A percentile compares a stretch with the other conserved stretches of the same genome.
phyloP scores from a whole-genome alignment of 1,284 basidiomycete genomes.

The Ustilago nuda region DNA sequence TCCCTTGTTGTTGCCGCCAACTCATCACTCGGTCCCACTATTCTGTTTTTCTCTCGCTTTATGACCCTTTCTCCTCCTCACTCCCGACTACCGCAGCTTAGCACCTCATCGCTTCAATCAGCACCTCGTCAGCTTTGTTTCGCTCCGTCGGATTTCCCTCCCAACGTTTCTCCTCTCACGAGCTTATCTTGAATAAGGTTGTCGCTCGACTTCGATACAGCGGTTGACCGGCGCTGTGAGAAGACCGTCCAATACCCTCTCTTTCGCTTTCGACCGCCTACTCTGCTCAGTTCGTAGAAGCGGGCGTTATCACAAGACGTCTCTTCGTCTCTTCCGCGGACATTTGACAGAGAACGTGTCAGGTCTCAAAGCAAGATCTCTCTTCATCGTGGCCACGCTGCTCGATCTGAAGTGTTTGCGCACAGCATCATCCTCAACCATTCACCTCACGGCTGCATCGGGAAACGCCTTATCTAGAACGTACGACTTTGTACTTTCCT shows the following conservation, averaged over 20 bases:
- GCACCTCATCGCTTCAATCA: not conserved
- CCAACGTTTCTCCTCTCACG: slow-evolving; percentile 3
- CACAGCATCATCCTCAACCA: not conserved
- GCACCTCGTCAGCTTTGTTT: slow-evolving; percentile 4
- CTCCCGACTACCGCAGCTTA: slow-evolving; percentile 1
- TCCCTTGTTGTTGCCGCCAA: slow-evolving; percentile 25
- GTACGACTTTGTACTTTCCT: not conserved
- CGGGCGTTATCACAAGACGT: not conserved
- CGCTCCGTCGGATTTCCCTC: slow-evolving; percentile 28
- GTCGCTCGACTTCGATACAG: slow-evolving; percentile 41
- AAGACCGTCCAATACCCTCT: slow-evolving; percentile 6
- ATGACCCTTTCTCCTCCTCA: not conserved
- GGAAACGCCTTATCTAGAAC: not conserved
- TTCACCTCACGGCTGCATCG: not conserved
- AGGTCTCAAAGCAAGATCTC: not conserved
- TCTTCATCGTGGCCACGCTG: not conserved
- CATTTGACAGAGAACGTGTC: not conserved
- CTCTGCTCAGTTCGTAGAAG: not conserved
- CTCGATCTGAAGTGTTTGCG: not conserved
- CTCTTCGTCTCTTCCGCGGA: not conserved
- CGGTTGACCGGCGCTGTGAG: slow-evolving; percentile 40
- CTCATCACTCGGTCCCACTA: slow-evolving; percentile 26
- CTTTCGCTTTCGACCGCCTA: not conserved
- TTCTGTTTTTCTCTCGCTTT: not conserved
- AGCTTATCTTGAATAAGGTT: slow-evolving; percentile 38